These are phyloP conservation scores for Escovopsis sp. DNA, from an alignment of 2,329 filamentous ascomycete species.

Conservation along the genomic window DNA sequence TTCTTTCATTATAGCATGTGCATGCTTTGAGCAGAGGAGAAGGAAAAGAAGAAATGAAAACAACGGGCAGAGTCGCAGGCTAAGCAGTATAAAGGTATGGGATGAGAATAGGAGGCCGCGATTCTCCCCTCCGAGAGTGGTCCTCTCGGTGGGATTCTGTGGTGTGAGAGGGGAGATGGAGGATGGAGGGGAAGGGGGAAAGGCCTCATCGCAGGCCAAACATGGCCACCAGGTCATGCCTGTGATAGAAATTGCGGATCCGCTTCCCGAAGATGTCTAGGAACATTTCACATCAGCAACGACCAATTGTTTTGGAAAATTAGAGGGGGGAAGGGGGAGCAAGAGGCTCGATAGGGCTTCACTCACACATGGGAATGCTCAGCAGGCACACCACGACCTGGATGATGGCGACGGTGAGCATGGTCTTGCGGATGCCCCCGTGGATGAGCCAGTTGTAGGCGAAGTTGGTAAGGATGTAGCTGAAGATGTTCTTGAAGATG, in stretches of 20 bases:
- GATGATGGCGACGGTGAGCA: slow-evolving; percentile 58
- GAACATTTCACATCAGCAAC: slow-evolving; percentile 3
- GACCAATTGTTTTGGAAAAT: neutral
- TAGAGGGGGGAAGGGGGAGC: neutral
- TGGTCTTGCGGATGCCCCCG: slow-evolving; percentile 44
- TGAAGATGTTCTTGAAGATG: slow-evolving; percentile 91
- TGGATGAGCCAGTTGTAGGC: slow-evolving; percentile 69
- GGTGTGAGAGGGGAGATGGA: too few species aligned
- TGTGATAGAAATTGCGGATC: slow-evolving; percentile 58
- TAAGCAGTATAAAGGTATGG: too few species aligned
- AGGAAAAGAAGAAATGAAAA: too few species aligned
- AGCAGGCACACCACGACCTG: slow-evolving; percentile 63
- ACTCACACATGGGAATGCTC: slow-evolving; percentile 67
- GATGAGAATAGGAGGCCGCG: too few species aligned
- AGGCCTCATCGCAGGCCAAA: slow-evolving; percentile 13
- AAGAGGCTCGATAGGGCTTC: too few species aligned
- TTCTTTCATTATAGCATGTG: too few species aligned
- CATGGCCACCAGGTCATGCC: slow-evolving; percentile 50
- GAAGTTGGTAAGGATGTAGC: slow-evolving; percentile 68
- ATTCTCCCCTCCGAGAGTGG: too few species aligned
- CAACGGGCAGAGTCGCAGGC: too few species aligned
- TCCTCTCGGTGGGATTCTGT: too few species aligned
- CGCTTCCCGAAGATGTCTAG: slow-evolving; percentile 66
- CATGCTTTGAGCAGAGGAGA: too few species aligned
- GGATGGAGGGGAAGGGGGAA: too few species aligned